Percentiles rank a stretch among this genome's conserved stretches.
Conservation (phyloP, 805 yeast species). For the Nakazawaea sp. region DNA sequence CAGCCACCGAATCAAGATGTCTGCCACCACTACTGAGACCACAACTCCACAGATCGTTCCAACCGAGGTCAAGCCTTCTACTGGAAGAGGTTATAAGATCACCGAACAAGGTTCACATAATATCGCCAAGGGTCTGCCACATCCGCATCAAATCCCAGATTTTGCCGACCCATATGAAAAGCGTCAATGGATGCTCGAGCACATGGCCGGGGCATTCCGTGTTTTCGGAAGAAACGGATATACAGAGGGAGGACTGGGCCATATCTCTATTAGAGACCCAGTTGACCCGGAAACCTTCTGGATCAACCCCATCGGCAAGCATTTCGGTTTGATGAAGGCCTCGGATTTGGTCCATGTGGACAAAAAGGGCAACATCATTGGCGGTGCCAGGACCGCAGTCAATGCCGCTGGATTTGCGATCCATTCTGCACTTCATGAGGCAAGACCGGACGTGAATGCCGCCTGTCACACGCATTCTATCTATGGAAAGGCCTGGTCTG, state of each 20-base stretch:
- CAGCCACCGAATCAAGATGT: slow-evolving; percentile 1
- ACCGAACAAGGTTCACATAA: slow-evolving; percentile 51
- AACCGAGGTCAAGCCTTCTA: slow-evolving; percentile 19
- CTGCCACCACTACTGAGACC: slow-evolving; percentile 12
- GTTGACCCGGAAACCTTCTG: slow-evolving; percentile 74
- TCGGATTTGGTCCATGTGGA: slow-evolving; percentile 60
- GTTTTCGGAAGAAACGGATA: slow-evolving; percentile 74
- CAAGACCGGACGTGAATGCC: slow-evolving; percentile 64
- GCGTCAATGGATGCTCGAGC: slow-evolving; percentile 53
- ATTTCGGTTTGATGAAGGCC: slow-evolving; percentile 55
- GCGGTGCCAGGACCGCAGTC: slow-evolving; percentile 48
- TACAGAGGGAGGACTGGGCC: slow-evolving; percentile 80
- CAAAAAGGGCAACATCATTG: slow-evolving; percentile 55
- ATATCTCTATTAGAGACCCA: slow-evolving; percentile 81
- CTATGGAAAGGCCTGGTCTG: slow-evolving; percentile 58
- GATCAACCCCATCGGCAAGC: slow-evolving; percentile 85
- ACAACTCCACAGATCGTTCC: slow-evolving; percentile 16
- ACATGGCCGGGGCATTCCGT: slow-evolving; percentile 82
- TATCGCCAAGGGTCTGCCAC: slow-evolving; percentile 45
- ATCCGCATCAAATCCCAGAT: slow-evolving; percentile 44
- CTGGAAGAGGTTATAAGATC: slow-evolving; percentile 34
- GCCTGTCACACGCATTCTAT: slow-evolving; percentile 68
- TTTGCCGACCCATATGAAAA: slow-evolving; percentile 42
- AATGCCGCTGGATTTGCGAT: slow-evolving; percentile 68
- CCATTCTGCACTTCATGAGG: slow-evolving; percentile 60